Evolutionary conservation across 2,329 filamentous ascomycete species (phyloP).

Genomic region (Aureobasidium sp.): DNA sequence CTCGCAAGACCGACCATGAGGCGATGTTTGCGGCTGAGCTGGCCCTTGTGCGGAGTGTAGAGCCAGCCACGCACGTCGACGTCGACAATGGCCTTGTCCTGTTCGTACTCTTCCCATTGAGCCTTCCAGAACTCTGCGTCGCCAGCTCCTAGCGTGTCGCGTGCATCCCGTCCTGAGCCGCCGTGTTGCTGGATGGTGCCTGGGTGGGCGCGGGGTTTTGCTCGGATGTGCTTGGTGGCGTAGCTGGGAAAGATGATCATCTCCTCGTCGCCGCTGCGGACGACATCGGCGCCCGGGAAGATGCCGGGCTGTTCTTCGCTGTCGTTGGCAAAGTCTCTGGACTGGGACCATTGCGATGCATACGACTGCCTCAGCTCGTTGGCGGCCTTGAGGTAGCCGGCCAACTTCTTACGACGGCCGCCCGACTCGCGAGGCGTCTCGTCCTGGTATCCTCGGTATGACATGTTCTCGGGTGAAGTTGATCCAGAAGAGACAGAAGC

Average conservation of each 20-base stretch:
- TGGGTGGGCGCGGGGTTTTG: constrained; percentile 31
- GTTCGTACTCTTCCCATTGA: constrained; percentile 73
- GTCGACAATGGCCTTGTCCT: constrained; percentile 80
- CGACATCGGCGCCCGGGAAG: constrained; percentile 79
- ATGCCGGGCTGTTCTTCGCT: constrained; percentile 58
- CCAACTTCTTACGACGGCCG: constrained; percentile 69
- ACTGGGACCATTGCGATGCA: constrained; percentile 43
- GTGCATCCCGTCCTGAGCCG: constrained; percentile 35
- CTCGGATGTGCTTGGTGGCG: constrained; percentile 62
- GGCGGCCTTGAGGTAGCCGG: constrained; percentile 63
- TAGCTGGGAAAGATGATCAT: constrained; percentile 96
- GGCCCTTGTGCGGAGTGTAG: constrained; percentile 76
- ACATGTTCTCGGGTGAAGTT: constrained; percentile 24
- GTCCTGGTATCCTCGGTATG: constrained; percentile 30
- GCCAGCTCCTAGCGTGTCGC: constrained; percentile 42
- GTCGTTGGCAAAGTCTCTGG: constrained; percentile 23
- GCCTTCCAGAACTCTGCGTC: constrained; percentile 69
- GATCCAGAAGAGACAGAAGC: constrained; percentile 22
- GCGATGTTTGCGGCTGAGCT: constrained; percentile 79
- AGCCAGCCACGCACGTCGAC: constrained; percentile 96
- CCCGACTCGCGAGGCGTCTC: constrained; percentile 51
- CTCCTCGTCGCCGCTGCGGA: constrained; percentile 74
- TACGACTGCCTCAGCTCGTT: constrained; percentile 66
- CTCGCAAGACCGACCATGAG: constrained; percentile 80
- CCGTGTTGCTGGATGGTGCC: constrained; percentile 32